Evolutionary conservation across 2,329 filamentous ascomycete genomes (phyloP), one percentile per base, ranked within the genome.

Genomic region (Ascochyta viciae-villosae): DNA sequence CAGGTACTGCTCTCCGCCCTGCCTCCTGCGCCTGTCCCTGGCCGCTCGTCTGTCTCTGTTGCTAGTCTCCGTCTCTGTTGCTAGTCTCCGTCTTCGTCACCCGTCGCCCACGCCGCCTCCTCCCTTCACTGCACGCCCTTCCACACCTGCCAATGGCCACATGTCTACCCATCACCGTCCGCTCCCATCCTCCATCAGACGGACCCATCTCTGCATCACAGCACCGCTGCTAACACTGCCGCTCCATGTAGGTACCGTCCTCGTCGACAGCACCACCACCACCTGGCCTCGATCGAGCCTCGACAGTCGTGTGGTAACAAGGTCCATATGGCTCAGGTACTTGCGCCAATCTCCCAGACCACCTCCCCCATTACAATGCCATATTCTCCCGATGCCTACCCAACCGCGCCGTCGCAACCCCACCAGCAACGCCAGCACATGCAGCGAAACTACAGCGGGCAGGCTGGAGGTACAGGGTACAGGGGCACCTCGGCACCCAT

Each of bases 341-440:
- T 82, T 62, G 73, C 79, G 67, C 79, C 78, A 61, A 77, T 79
- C 67, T 74, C 79, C 63, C 77, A 78, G 71, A 74, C 77, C 54
- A 70, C 78, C 66, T 75, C 73, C 68, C 74, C 79, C 68, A 80
- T 81, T 71, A 79, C 78, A 64, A 81, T 82, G 79, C 76, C 81
- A 65, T 80, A 81, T 67, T 76, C 80, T 48, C 78, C 80, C 57
- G 79, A 81, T 72, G 75, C 77, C 65, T 81, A 79, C 72, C 76
- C 77, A 60, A 75, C 69, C 66, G 64, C 71, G 46, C 67, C 72
- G 43, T 63, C 73, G 60, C 71, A 72, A 56, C 61, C 72, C 53
- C 76, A 77, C 55, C 70, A 72, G 49, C 68, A 72, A 49, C 55
- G 50, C 37, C 55, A 58, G 55, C 55, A 61, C 33, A 71, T 74